Conservation (phyloP, 2,329 filamentous ascomycete species). For the Hawksworthiomyces lignivorus region DNA sequence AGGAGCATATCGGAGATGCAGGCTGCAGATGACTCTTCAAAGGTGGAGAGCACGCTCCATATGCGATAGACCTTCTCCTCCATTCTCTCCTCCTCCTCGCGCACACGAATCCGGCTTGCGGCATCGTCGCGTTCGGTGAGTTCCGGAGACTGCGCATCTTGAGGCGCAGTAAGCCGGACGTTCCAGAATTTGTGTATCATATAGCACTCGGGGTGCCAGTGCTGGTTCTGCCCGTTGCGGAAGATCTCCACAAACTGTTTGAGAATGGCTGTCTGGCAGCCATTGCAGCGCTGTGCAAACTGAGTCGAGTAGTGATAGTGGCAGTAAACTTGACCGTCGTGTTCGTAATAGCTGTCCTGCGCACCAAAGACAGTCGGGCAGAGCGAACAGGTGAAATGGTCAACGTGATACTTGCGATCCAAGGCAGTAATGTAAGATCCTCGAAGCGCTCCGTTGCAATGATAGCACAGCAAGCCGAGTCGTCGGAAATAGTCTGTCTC, state of each 20-base stretch:
- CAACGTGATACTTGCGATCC: conserved; percentile 97
- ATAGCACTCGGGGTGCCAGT: conserved; percentile 99
- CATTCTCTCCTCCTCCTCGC: conserved; percentile 84
- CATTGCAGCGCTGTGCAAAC: conserved; percentile 92
- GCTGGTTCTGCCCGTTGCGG: conserved; percentile 94
- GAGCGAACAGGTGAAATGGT: conserved; percentile 96
- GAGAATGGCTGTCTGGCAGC: conserved; percentile 91
- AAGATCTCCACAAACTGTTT: conserved; percentile 99
- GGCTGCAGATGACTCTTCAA: conserved; percentile 94
- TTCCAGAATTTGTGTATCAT: conserved; percentile 99
- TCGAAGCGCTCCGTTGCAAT: conserved; percentile 85
- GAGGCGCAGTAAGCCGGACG: conserved; percentile 66
- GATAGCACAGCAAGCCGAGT: conserved; percentile 81
- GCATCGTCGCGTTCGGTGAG: conserved; percentile 35
- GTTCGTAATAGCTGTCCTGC: conserved; percentile 97
- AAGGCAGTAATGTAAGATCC: conserved; percentile 97
- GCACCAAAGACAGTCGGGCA: conserved; percentile 97
- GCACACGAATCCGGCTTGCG: conserved; percentile 66
- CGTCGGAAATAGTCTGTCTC: conserved; percentile 97
- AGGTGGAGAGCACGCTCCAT: conserved; percentile 94
- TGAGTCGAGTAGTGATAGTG: conserved; percentile 98
- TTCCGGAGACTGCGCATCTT: conserved; percentile 33
- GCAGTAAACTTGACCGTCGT: conserved; percentile 92
- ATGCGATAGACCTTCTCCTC: conserved; percentile 97
- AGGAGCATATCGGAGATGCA: conserved; percentile 99